Evolutionary conservation across 257 asterid species (phyloP), one percentile per base, ranked within the genome.

Genomic region (Forsythia suspensa): DNA sequence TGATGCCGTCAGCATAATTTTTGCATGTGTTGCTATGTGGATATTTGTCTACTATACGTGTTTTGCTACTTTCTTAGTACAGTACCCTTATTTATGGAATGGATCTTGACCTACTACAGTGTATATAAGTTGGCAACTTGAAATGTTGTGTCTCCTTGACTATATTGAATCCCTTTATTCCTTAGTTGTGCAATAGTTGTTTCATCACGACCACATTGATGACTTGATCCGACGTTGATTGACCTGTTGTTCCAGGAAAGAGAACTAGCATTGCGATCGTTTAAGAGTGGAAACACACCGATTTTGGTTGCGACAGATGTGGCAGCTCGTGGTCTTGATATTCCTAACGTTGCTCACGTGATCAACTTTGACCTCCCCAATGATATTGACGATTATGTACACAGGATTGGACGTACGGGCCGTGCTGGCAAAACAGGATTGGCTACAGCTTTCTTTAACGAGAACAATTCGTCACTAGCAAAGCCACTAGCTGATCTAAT

Each of bases 321-420:
- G 82, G 97, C 97, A 15, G 97, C 98, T 48, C 96, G 98, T 52
- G 98, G 98, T 42, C 98, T 93, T 34, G 98, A 93, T 81, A 93
- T 93, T 73, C 98, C 97, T 18, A 91, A 88, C 29, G 97, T 93
- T 63, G 88, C 97, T 39, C 98, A 89, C 73, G 98, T 93, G 20
- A 82, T 93, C 82, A 93, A 93, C 81, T 91, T 93, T 39, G 97
- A 93, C 85, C 96, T 93, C 82, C 98, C 97, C 36, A 93, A 91
- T 51, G 98, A 93, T 80, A 87, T 93, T 10, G 97, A 91, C 63
- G 97, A 91, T 84, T 93, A 93, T 65, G 97, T 93, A 39, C 98
- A 93, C 85, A 87, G 98, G 71, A 93, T 93, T 76, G 97, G 98
- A 39, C 89, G 98, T 44, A 93, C 98, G 0, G 98, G 97, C 18